phyloP scores from a whole-genome alignment of 2,329 filamentous ascomycete genomes.

The Calcarisporium arbuscula region DNA sequence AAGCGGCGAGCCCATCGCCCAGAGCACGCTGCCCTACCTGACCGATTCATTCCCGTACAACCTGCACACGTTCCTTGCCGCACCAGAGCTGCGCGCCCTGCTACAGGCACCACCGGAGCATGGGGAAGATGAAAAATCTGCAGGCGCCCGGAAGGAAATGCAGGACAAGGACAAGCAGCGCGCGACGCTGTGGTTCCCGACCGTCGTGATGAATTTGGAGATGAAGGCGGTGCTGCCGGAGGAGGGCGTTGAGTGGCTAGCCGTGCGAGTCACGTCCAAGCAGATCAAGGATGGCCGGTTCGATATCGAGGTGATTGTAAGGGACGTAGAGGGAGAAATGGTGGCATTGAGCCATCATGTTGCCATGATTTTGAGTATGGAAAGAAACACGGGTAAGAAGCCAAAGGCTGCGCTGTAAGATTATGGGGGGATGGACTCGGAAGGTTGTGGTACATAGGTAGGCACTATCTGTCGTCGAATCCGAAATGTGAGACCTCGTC shows the following conservation, averaged over 20 bases:
- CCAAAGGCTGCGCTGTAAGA: constrained; percentile 1
- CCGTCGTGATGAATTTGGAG: constrained; percentile 67
- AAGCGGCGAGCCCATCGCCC: constrained; percentile 55
- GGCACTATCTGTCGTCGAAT: too few relatives aligned
- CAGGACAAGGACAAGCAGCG: constrained; percentile 8
- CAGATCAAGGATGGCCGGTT: constrained; percentile 66
- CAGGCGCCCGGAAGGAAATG: constrained; percentile 71
- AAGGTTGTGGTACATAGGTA: too few relatives aligned
- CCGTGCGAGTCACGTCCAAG: constrained; percentile 58
- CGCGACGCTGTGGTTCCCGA: constrained; percentile 68
- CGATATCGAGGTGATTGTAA: constrained; percentile 63
- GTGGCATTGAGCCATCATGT: constrained; percentile 22
- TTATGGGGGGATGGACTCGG: too few relatives aligned
- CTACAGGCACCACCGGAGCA: constrained; percentile 27
- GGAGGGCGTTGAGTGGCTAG: constrained; percentile 66
- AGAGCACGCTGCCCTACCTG: constrained; percentile 57
- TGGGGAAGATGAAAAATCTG: constrained; percentile 43
- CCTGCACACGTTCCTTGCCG: constrained; percentile 1
- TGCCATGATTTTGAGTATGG: constrained; percentile 14
- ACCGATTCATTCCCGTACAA: constrained; percentile 51
- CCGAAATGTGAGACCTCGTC: too few relatives aligned
- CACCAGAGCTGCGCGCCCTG: background rate
- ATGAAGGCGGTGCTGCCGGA: constrained; percentile 64
- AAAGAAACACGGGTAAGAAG: constrained; percentile 9
- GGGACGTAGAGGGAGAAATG: constrained; percentile 33